A percentile compares a stretch with the other conserved stretches of the same genome.
These are phyloP conservation scores for Gyrodon lividus DNA, from an alignment of 768 basidiomycete species.

Conservation along the genomic window DNA sequence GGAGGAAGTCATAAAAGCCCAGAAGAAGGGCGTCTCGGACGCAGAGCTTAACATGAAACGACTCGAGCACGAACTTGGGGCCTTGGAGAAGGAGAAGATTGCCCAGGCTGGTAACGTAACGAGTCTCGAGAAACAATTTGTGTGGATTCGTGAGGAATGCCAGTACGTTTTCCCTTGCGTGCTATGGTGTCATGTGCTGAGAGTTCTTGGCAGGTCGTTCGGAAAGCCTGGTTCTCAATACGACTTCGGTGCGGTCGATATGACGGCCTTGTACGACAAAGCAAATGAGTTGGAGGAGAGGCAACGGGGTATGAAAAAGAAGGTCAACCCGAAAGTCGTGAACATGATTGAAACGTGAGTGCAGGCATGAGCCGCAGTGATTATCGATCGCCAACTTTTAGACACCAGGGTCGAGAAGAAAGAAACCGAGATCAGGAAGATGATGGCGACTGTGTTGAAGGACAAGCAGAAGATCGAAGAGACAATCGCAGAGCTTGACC, in stretches of 20 bases:
- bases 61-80: slow-evolving; percentile 67
- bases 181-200: neutral
- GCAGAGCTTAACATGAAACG: slow-evolving; percentile 64
- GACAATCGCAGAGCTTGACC: slow-evolving; percentile 90
- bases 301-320: slow-evolving; percentile 90
- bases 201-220: slow-evolving; percentile 58
- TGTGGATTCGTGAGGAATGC: slow-evolving; percentile 89
- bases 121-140: slow-evolving; percentile 75
- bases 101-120: slow-evolving; percentile 49
- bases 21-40: slow-evolving; percentile 69
- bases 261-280: slow-evolving; percentile 56
- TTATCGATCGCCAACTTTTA: neutral
- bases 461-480: slow-evolving; percentile 95
- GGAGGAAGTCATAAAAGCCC: slow-evolving; percentile 76
- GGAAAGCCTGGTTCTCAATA: slow-evolving; percentile 79
- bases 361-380: neutral
- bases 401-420: slow-evolving; percentile 84
- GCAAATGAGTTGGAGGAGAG: slow-evolving; percentile 72
- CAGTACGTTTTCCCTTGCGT: slow-evolving; percentile 52
- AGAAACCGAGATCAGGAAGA: slow-evolving; percentile 83
- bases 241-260: slow-evolving; percentile 71
- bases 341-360: slow-evolving; percentile 92
- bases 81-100: slow-evolving; percentile 63
- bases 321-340: slow-evolving; percentile 92
- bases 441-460: slow-evolving; percentile 80